Percentiles rank a stretch among this genome's conserved stretches.
Conservation (phyloP, 2,329 filamentous ascomycete species). For the Cladophialophora bantiana region DNA sequence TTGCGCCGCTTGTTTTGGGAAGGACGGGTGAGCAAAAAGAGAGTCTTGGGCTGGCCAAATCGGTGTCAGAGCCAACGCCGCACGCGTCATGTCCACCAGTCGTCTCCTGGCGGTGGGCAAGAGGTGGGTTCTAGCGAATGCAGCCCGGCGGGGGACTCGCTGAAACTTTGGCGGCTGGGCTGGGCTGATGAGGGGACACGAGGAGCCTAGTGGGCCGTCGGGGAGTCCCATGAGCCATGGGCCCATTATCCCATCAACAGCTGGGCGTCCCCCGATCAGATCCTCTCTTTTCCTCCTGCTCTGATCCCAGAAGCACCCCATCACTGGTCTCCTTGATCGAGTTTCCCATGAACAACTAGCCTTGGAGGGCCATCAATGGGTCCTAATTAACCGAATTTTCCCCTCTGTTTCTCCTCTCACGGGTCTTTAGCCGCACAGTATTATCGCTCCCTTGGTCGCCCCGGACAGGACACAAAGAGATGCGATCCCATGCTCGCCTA, state of each 20-base stretch:
- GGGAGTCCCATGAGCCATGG: constrained; percentile 1
- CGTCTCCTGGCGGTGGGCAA: no score
- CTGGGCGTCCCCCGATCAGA: constrained; percentile 21
- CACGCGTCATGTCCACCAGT: constrained; percentile 27
- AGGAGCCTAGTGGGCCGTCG: constrained; percentile 3
- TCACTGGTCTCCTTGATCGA: constrained; percentile 5
- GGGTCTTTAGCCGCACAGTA: constrained; percentile 16
- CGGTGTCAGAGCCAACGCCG: constrained; percentile 21
- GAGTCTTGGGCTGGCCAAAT: constrained; percentile 18
- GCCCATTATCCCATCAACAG: constrained; percentile 11
- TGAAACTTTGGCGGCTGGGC: constrained; percentile 7
- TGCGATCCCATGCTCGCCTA: constrained; percentile 14
- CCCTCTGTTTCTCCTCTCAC: constrained; percentile 13
- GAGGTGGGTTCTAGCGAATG: constrained; percentile 22
- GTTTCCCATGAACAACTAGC: constrained; percentile 8
- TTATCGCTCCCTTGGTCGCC: not conserved
- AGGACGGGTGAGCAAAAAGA: constrained; percentile 10
- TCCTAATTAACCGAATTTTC: constrained; percentile 21
- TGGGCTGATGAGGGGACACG: not conserved
- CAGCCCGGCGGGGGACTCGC: constrained; percentile 9
- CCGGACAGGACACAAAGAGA: not conserved
- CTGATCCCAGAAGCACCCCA: constrained; percentile 11
- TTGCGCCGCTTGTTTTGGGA: constrained; percentile 1
- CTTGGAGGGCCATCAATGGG: constrained; percentile 1
- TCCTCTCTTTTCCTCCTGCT: constrained; percentile 14